A percentile compares a stretch with the other conserved stretches of the same genome.
phyloP scores from a whole-genome alignment of 2,329 filamentous ascomycete species.

The Lachnellula suecica region DNA sequence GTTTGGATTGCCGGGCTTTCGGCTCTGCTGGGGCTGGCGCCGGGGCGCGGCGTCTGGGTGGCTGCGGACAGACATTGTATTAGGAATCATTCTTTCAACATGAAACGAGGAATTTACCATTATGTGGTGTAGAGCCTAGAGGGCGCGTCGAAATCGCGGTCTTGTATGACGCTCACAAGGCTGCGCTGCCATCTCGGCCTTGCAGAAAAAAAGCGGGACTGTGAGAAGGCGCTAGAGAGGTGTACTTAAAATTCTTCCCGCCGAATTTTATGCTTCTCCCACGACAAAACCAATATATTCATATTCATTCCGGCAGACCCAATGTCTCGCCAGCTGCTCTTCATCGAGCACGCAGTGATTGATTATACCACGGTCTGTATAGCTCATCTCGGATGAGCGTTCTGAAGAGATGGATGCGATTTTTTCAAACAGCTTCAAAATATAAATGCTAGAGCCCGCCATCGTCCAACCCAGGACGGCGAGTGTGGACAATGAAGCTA shows the following conservation, averaged over 20 bases:
- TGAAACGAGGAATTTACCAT: conserved; percentile 8
- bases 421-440: conserved; percentile 28
- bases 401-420: neutral
- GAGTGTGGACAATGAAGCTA: conserved; percentile 60
- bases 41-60: conserved; percentile 30
- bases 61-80: conserved; percentile 14
- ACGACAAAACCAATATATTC: conserved; percentile 2
- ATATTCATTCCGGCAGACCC: neutral
- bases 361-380: neutral
- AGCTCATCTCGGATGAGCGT: neutral
- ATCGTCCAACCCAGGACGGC: conserved; percentile 49
- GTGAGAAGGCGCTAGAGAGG: neutral
- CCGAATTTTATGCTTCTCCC: conserved; percentile 3
- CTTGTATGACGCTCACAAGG: conserved; percentile 5
- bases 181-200: conserved; percentile 3
- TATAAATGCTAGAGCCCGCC: conserved; percentile 54
- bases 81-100: neutral
- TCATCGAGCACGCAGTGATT: neutral
- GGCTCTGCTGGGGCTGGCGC: conserved; percentile 26
- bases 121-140: neutral
- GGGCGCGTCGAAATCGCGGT: neutral
- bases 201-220: conserved; percentile 1
- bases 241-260: neutral
- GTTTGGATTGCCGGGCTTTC: conserved; percentile 71
- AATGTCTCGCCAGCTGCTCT: neutral